phyloP scores from a whole-genome alignment of 768 basidiomycete genomes.

The Paxillus ammoniavirescens region DNA sequence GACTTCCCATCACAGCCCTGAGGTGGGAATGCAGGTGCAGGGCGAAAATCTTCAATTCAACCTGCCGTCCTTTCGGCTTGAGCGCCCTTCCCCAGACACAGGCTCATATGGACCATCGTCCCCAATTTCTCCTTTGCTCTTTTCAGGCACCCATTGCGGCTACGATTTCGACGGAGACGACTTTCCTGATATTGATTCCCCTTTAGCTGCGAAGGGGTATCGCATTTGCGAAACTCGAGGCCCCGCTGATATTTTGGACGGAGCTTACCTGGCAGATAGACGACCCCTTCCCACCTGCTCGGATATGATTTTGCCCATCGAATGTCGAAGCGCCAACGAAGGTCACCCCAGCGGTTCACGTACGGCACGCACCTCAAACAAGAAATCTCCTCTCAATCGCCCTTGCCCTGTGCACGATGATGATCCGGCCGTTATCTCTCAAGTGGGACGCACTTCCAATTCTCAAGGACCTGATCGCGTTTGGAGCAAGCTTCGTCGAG shows the following conservation, averaged over 20 bases:
- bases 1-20: background rate
- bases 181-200: background rate
- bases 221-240: background rate
- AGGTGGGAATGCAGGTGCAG: constrained; percentile 9
- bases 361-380: background rate
- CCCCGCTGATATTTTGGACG: background rate
- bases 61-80: constrained; percentile 17
- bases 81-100: constrained; percentile 13
- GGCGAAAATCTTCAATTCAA: constrained; percentile 5
- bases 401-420: background rate
- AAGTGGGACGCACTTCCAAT: background rate
- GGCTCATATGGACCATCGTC: constrained; percentile 1
- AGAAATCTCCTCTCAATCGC: background rate
- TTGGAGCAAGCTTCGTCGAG: background rate
- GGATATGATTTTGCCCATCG: background rate
- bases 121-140: background rate
- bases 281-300: background rate
- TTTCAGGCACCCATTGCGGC: background rate
- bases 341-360: background rate
- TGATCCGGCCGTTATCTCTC: constrained; percentile 17
- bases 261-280: background rate
- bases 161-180: constrained; percentile 1
- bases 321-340: background rate
- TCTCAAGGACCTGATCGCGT: background rate
- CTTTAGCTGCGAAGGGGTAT: background rate